These are phyloP conservation scores for Globisporangium splendens DNA, from an alignment of 352 stramenopile genomes.

Conservation along the genomic window DNA sequence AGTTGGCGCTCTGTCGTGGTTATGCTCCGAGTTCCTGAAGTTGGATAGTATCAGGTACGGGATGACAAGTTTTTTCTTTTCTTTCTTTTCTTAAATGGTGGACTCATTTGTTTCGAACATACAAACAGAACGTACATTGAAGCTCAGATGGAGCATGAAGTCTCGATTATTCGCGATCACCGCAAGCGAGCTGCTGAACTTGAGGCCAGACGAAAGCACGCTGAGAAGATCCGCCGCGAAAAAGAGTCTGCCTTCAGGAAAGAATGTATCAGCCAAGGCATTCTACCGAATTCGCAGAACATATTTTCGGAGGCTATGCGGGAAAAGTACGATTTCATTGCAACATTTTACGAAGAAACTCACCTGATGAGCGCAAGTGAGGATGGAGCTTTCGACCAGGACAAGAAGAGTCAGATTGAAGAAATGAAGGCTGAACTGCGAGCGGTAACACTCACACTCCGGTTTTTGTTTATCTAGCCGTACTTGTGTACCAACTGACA, in stretches of 20 bases:
- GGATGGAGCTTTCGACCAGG: constrained; percentile 43
- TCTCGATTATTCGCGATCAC: constrained; percentile 43
- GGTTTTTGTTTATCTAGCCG: neutral
- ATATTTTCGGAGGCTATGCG: constrained; percentile 63
- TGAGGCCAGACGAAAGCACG: constrained; percentile 45
- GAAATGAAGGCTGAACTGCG: constrained; percentile 35
- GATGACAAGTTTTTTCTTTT: neutral
- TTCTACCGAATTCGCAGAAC: constrained; percentile 65
- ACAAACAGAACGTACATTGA: constrained; percentile 39
- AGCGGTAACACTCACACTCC: constrained; percentile 15
- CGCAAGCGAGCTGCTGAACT: constrained; percentile 50
- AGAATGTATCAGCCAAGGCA: constrained; percentile 55
- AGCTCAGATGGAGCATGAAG: constrained; percentile 60
- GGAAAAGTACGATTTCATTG: constrained; percentile 56
- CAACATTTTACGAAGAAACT: constrained; percentile 62
- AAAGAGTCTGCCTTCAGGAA: constrained; percentile 56
- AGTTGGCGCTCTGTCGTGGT: constrained; percentile 60
- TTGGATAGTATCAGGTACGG: constrained; percentile 41
- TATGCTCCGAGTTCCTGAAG: constrained; percentile 64
- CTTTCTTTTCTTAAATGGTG: neutral
- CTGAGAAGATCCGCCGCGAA: constrained; percentile 47
- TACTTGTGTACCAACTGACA: neutral
- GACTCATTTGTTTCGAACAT: neutral
- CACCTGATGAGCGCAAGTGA: constrained; percentile 46
- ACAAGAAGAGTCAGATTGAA: constrained; percentile 42